Evolutionary conservation across 129 eudicot species (phyloP).

Genomic region (Flaveria robusta): DNA sequence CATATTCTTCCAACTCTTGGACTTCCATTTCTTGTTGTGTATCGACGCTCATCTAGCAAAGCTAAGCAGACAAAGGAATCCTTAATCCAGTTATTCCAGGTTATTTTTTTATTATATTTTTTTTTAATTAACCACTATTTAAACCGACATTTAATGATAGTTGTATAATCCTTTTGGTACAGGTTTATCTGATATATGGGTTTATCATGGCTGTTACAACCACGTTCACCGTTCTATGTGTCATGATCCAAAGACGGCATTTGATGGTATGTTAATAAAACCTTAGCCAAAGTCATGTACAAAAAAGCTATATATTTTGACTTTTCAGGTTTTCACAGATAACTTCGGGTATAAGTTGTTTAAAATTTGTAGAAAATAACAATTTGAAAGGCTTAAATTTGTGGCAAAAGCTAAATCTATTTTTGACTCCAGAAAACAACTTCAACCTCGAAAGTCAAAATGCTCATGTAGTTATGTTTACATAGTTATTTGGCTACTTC

Average conservation of each 20-base stretch:
- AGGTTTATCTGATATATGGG: conserved; percentile 90
- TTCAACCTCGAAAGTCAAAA: neutral
- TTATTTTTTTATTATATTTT: conserved; percentile 19
- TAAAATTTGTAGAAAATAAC: neutral
- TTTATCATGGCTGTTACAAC: conserved; percentile 54
- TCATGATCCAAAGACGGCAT: conserved; percentile 89
- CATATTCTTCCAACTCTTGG: conserved; percentile 85
- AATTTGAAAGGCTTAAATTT: neutral
- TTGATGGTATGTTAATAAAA: conserved; percentile 66
- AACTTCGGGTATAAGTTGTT: too few relatives aligned
- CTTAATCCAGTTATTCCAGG: conserved; percentile 65
- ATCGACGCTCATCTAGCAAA: conserved; percentile 27
- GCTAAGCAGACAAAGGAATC: conserved; percentile 39
- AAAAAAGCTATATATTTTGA: neutral
- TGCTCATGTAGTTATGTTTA: neutral
- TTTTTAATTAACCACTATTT: neutral
- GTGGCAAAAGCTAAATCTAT: neutral
- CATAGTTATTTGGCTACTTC: neutral
- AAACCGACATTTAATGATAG: neutral
- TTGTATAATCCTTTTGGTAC: conserved; percentile 29
- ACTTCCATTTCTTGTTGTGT: conserved; percentile 77
- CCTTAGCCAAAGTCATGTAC: neutral
- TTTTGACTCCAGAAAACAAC: neutral
- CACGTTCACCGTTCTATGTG: conserved; percentile 75
- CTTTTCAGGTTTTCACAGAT: neutral